Base-by-base conservation (phyloP, 2,329 filamentous ascomycete genomes). In the Fusarium virguliforme region DNA sequence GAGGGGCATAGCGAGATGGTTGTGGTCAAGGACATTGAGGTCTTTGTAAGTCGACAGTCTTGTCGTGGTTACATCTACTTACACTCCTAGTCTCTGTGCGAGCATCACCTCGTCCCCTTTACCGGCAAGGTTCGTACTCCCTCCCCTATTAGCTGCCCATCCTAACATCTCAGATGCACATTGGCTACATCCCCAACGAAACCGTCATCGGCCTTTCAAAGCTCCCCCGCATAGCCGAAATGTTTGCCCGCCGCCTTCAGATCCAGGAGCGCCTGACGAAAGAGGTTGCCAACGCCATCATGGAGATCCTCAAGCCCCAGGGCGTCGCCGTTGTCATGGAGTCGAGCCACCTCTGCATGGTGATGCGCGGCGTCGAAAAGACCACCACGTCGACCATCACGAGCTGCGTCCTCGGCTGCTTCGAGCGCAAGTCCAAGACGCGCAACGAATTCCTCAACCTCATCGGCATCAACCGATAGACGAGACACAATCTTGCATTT, bases 261-360 rank as follows among this genome's bases (percentile, higher is more conserved):
- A 95, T 99, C 56, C 96, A 99, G 84, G 96, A 99, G 81, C 91
- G 96, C 35, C 87, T 99, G 35, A 99, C 96, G 26, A 97, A 97
- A 81, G 95, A 99, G 81, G 95, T 99, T 13, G 96, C 96, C 22
- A 89, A 97, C 69, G 95, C 96, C 15, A 92, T 99, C 69, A 94
- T 94, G 79, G 95, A 98, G 78, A 91, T 98, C 12, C 87, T 99
- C 53, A 92, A 97, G 80, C 96, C 96, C 3, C 94, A 97, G 79
- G 96, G 96, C 51, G 95, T 99, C 2, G 95, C 94, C 22, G 96
- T 99, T 3, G 95, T 99, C 65, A 97, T 99, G 92, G 96, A 99
- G 79, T 97, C 94, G 13, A 95, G 90, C 77, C 96, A 99, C 83
- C 85, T 98, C 51, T 99, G 96, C 85, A 99, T 98, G 95, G 94